Evolutionary conservation across 108 stramenopile genomes (phyloP).

Genomic region (Discostella pseudostelligera): DNA sequence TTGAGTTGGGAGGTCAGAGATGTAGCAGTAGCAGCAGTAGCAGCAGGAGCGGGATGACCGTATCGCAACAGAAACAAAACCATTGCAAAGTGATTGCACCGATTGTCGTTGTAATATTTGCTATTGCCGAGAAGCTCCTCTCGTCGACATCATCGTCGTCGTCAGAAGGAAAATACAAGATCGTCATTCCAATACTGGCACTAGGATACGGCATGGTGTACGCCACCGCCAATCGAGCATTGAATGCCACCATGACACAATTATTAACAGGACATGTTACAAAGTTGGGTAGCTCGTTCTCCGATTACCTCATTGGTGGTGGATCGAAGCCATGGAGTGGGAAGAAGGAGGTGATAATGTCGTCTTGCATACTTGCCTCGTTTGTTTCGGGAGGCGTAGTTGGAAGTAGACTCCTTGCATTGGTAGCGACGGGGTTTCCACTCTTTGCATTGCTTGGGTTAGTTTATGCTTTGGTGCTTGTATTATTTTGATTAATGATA

Average conservation of each 20-base stretch:
- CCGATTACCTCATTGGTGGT: background rate
- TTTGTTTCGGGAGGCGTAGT: slow-evolving; percentile 5
- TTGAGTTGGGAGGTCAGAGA: slow-evolving; percentile 1
- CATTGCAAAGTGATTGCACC: slow-evolving; percentile 13
- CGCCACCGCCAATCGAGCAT: slow-evolving; percentile 7
- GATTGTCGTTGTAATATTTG: slow-evolving; percentile 11
- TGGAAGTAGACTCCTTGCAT: background rate
- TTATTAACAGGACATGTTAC: slow-evolving; percentile 24
- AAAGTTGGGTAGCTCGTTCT: slow-evolving; percentile 11
- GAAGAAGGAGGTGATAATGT: background rate
- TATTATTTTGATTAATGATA: background rate
- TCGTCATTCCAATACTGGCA: slow-evolving; percentile 4
- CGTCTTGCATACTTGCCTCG: slow-evolving; percentile 6
- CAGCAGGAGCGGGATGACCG: background rate
- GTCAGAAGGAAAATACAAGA: background rate
- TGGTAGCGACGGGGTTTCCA: background rate
- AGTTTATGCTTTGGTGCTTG: slow-evolving; percentile 13
- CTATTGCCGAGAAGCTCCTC: slow-evolving; percentile 5
- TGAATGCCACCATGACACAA: slow-evolving; percentile 20
- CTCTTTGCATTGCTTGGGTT: slow-evolving; percentile 17
- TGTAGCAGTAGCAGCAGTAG: background rate
- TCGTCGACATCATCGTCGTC: background rate
- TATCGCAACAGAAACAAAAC: slow-evolving; percentile 3
- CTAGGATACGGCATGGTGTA: slow-evolving; percentile 19
- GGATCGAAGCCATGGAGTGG: background rate